Evolutionary conservation across 148 eudicot genomes (phyloP), one percentile per base, ranked within the genome.

Genomic region (Drosera capensis): DNA sequence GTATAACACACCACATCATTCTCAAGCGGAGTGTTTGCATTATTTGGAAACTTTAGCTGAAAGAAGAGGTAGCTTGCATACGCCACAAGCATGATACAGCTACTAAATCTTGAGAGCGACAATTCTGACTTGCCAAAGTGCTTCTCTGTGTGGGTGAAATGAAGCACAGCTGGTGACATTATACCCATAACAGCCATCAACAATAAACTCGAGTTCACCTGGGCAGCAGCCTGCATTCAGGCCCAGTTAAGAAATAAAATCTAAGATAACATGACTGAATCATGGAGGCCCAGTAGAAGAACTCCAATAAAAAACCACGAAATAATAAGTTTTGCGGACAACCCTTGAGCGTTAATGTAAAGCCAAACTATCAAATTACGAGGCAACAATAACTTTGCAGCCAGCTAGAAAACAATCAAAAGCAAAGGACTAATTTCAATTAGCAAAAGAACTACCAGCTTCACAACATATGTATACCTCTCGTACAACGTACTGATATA

Each of bases 171-270:
- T 24, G 97, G 97, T 62, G 80, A 84, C 17, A 75, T 60, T 45
- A 84, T 64, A 51, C 97, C 82, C 95, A 88, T 88, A 40, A 88
- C 97, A 63, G 97, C 97, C 97, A 88, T 84, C 72, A 88, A 70
- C 60, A 88, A 60, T 62, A 88, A 65, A 43, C 97, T 95, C 14
- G 87, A 80, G 38, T 66, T 80, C 65, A 84, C 92, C 49, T 66
- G n/a, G 20, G 97, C 97, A 45, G 78, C 68, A 40, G 87, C 79
- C 97, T 88, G 60, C 42, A 56, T 51, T 20, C 67, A 25, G 45
- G 31, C n/a, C n/a, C n/a, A n/a, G n/a, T n/a, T n/a, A n/a, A n/a
- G 50, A 20, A 43, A n/a, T 15, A 14, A 23, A 45, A 13, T 34
- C n/a, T 4, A 4, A 34, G 11, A 1, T 34, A 34, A 34, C 11